Base-by-base conservation (phyloP, 805 yeast species). In the Yarrowia sp. region DNA sequence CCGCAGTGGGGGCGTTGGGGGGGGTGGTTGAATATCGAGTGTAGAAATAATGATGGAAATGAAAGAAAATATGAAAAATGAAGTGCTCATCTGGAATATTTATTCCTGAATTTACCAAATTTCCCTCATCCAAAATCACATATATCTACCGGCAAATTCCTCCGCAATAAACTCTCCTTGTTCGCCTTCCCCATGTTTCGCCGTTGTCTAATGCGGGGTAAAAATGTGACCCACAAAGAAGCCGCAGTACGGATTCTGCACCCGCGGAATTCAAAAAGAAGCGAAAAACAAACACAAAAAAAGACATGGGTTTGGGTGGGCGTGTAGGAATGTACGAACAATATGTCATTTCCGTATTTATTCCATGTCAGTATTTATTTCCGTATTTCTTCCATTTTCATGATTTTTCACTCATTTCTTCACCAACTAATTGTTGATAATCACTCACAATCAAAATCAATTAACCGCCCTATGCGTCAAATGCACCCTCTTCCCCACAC, bases 161-260 rank as follows among this genome's bases (percentile, higher is more conserved):
- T 19, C 19, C 19, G 7, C 32, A 26, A 26, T 26, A 5, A 26
- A 26, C 32, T 26, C 32, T 3, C 32, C 32, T 26, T 26, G 32
- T 26, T 26, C 7, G 32, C 4, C 36, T 38, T 14, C 59, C 59
- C 59, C 59, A 40, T 19, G 19, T 52, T 52, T 38, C 43, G 59
- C 40, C 59, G 59, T 53, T 53, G 59, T 53, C 12, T 22, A 22
- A 53, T 53, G 59, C 59, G 59, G 59, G 59, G 59, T 53, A 53
- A 53, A 50, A 53, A 53, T 53, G 58, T 53, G 58, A 53, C 58
- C 59, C 22, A 53, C 45, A 53, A 40, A 53, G 36, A 38, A 32
- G n/a, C 3, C 10, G n/a, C 41, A n/a, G 42, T n/a, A 10, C 15
- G n/a, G 14, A 5, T 22, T 38, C 26, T 36, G 56, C 40, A 32